Conservation (phyloP, 768 basidiomycete species). For the Royoungia palumana region DNA sequence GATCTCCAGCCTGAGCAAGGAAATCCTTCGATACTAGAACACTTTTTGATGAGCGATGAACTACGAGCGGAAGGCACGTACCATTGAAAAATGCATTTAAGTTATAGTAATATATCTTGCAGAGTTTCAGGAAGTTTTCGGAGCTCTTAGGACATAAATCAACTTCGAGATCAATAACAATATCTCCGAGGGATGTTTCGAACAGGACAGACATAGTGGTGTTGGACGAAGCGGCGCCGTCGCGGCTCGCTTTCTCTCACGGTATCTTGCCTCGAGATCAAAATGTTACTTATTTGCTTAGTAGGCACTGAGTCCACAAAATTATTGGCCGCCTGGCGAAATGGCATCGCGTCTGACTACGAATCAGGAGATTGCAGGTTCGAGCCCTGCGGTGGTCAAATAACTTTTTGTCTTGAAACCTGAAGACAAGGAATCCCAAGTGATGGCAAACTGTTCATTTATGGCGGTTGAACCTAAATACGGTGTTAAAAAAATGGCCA, state of each 20-base stretch:
- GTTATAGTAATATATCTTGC: constrained; percentile 97
- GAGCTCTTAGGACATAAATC: constrained; percentile 87
- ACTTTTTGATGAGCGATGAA: constrained; percentile 2
- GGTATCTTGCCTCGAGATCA: too few relatives aligned
- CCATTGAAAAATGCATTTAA: constrained; percentile 98
- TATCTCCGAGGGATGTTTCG: constrained; percentile 95
- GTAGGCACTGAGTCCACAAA: too few relatives aligned
- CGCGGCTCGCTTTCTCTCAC: too few relatives aligned
- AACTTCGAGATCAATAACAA: constrained; percentile 94
- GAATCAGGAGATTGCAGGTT: constrained; percentile 95
- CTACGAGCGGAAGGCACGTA: constrained; percentile 36
- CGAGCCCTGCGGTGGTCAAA: constrained; percentile 84
- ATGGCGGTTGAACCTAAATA: too few relatives aligned
- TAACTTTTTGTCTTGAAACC: background rate
- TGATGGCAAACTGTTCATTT: too few relatives aligned
- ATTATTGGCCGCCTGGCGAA: constrained; percentile 92
- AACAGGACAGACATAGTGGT: constrained; percentile 85
- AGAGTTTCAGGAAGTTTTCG: constrained; percentile 96
- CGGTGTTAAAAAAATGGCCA: constrained; percentile 28
- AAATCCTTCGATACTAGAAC: constrained; percentile 91
- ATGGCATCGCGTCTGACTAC: constrained; percentile 95
- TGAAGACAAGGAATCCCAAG: background rate
- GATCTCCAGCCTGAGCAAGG: constrained; percentile 94
- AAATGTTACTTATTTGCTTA: too few relatives aligned
- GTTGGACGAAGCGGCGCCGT: background rate